A percentile compares a stretch with the other conserved stretches of the same genome.
Conservation (phyloP, 1,284 basidiomycete species). For the Polyporus tsugae region DNA sequence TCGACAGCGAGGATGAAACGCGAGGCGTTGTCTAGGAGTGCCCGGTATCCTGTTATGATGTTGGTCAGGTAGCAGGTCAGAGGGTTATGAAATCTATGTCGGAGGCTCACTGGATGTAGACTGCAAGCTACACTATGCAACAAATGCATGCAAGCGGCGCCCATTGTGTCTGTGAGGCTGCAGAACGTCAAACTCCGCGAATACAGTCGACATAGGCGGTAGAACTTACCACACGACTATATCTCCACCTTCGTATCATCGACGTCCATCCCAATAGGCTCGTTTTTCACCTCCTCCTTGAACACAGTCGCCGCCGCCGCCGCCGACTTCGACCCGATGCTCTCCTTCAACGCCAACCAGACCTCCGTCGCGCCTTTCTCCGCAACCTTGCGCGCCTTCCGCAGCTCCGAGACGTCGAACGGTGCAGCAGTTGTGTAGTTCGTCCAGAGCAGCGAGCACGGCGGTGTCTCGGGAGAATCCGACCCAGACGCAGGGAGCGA, state of each 20-base stretch:
- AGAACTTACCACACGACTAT: not conserved
- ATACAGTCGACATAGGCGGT: not conserved
- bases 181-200: not conserved
- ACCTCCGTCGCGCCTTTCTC: slow-evolving; percentile 52
- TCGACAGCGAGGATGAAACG: too few species aligned
- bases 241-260: slow-evolving; percentile 32
- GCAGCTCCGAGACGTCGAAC: slow-evolving; percentile 53
- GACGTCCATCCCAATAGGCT: slow-evolving; percentile 20
- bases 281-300: slow-evolving; percentile 6
- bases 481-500: slow-evolving; percentile 33
- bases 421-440: slow-evolving; percentile 53
- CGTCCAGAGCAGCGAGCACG: slow-evolving; percentile 57
- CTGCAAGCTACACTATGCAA: too few species aligned
- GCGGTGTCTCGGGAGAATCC: slow-evolving; percentile 33
- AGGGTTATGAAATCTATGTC: too few species aligned
- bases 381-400: slow-evolving; percentile 55
- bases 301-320: slow-evolving; percentile 19
- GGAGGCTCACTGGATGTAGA: too few species aligned
- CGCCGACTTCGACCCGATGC: slow-evolving; percentile 36
- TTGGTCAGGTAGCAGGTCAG: too few species aligned
- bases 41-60: too few species aligned
- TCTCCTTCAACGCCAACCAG: slow-evolving; percentile 56
- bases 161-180: too few species aligned
- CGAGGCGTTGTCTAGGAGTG: too few species aligned
- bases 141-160: too few species aligned